Percentiles rank a stretch among this genome's conserved stretches.
Evolutionary conservation across 371 early-diverging fungal species (phyloP).

Genomic region (Chytridiales sp.): DNA sequence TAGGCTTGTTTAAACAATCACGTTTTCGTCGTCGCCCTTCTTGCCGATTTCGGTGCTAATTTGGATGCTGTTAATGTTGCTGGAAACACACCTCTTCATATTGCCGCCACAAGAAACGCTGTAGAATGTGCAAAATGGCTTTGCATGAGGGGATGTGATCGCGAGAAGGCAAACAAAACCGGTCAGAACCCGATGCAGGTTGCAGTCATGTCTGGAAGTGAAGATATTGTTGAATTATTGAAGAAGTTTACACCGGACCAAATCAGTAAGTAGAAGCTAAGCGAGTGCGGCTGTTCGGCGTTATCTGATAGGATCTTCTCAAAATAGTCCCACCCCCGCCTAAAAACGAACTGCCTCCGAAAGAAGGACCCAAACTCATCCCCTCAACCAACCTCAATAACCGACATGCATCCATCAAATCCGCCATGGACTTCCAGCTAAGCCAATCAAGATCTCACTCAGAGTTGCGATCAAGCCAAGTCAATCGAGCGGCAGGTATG

Average conservation of each 20-base stretch:
- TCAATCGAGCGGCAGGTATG: too few relatives aligned
- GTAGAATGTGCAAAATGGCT: conserved; percentile 47
- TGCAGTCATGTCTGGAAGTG: conserved; percentile 41
- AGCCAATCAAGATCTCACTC: too few relatives aligned
- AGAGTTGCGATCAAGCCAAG: too few relatives aligned
- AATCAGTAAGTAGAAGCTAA: conserved; percentile 36
- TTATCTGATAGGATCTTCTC: too few relatives aligned
- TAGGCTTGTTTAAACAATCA: conserved; percentile 45
- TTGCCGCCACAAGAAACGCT: conserved; percentile 46
- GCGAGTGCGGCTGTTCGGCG: too few relatives aligned
- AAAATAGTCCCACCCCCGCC: too few relatives aligned
- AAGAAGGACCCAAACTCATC: too few relatives aligned
- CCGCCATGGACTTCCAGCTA: too few relatives aligned
- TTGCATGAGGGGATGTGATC: conserved; percentile 47
- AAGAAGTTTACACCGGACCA: conserved; percentile 38
- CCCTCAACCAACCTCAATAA: too few relatives aligned
- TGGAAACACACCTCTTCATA: conserved; percentile 59
- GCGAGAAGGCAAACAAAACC: conserved; percentile 39
- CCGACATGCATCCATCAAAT: too few relatives aligned
- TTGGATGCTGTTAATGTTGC: conserved; percentile 42
- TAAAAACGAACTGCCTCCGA: too few relatives aligned
- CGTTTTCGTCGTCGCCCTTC: conserved; percentile 36
- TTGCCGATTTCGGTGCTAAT: conserved; percentile 49
- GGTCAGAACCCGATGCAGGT: conserved; percentile 47
- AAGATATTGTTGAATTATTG: conserved; percentile 46